Conservation (phyloP, 192 early-diverging fungal genomes). For the Spizellomyces punctatus region DNA sequence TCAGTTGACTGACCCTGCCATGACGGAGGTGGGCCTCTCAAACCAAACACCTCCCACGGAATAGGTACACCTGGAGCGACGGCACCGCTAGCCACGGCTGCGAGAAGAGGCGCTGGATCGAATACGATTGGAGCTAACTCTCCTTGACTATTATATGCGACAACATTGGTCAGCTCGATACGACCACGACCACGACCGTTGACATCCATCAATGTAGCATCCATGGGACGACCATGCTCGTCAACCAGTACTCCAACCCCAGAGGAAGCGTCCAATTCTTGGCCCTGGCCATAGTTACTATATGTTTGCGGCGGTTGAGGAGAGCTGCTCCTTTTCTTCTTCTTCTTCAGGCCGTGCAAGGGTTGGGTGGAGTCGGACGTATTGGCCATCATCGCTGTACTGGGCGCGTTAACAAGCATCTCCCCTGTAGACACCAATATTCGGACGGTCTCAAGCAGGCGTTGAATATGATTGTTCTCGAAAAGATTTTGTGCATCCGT, state of each 20-base stretch:
- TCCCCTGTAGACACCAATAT: conserved; percentile 29
- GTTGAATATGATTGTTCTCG: conserved; percentile 23
- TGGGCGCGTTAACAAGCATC: conserved; percentile 23
- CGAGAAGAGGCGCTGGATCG: conserved; percentile 24
- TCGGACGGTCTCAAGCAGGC: conserved; percentile 32
- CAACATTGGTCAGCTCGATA: conserved; percentile 8
- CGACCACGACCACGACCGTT: background rate
- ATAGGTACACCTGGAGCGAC: conserved; percentile 26
- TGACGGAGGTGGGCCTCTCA: conserved; percentile 6
- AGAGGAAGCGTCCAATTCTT: no score
- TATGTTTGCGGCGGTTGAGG: background rate
- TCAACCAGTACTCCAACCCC: conserved; percentile 7
- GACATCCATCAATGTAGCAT: background rate
- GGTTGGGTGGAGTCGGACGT: background rate
- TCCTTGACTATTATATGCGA: background rate
- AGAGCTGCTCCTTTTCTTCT: conserved; percentile 18
- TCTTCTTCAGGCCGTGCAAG: conserved; percentile 7
- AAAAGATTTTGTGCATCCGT: background rate
- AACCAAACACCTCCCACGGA: conserved; percentile 30
- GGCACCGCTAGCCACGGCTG: conserved; percentile 19
- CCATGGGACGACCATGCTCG: conserved; percentile 3
- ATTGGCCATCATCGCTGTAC: background rate
- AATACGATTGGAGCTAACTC: conserved; percentile 22
- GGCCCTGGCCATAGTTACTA: background rate
- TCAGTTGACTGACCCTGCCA: background rate